phyloP scores from a whole-genome alignment of 352 stramenopile genomes.

The Phytophthora hibernalis region DNA sequence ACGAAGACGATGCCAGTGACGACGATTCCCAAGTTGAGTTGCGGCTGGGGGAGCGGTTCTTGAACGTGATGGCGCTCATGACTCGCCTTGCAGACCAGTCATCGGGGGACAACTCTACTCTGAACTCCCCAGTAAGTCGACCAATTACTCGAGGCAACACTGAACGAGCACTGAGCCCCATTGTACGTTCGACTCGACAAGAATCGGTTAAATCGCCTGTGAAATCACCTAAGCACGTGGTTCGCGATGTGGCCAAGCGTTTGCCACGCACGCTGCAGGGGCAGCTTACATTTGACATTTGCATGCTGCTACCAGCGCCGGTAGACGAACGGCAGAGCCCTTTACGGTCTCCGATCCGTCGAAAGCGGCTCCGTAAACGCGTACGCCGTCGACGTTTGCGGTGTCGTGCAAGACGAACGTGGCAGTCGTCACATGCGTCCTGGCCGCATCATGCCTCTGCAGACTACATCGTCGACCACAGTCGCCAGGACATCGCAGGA shows the following conservation, averaged over 20 bases:
- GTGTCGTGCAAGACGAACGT: slow-evolving; percentile 51
- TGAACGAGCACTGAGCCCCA: slow-evolving; percentile 2
- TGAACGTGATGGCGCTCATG: slow-evolving; percentile 66
- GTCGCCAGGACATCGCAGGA: slow-evolving; percentile 22
- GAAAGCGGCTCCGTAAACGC: slow-evolving; percentile 42
- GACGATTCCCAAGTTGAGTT: slow-evolving; percentile 28
- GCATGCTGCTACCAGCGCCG: slow-evolving; percentile 59
- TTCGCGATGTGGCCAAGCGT: slow-evolving; percentile 44
- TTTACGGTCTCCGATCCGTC: slow-evolving; percentile 58
- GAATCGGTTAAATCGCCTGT: not conserved
- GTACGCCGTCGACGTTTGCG: slow-evolving; percentile 33
- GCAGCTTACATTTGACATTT: slow-evolving; percentile 72
- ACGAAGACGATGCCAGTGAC: not conserved
- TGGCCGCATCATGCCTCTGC: slow-evolving; percentile 44
- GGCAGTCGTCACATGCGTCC: slow-evolving; percentile 29
- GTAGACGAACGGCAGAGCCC: slow-evolving; percentile 58
- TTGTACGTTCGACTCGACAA: not conserved
- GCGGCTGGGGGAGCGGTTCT: slow-evolving; percentile 61
- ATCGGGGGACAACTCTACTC: slow-evolving; percentile 9
- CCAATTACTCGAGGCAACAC: slow-evolving; percentile 5
- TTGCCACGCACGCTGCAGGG: slow-evolving; percentile 41
- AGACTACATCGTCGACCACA: slow-evolving; percentile 54
- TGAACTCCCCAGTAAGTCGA: slow-evolving; percentile 7
- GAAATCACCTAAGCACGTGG: slow-evolving; percentile 29
- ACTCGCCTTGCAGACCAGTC: slow-evolving; percentile 43